Evolutionary conservation across 352 stramenopile species (phyloP).

Genomic region (Aphanomyces cochlioides): DNA sequence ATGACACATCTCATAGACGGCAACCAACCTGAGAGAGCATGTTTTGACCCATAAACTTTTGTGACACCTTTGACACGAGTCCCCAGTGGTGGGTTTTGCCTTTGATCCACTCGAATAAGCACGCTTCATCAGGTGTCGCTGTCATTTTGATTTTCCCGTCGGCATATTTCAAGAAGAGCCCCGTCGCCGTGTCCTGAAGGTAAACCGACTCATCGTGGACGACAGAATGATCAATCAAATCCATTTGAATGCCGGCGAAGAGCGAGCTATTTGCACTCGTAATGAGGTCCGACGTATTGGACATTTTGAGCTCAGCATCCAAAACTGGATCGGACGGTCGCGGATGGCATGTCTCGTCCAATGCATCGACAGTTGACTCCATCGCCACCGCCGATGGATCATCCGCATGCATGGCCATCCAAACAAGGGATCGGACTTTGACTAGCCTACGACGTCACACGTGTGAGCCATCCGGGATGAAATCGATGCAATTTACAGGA

Average conservation of each 20-base stretch:
- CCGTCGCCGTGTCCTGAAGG: slow-evolving; percentile 27
- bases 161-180: slow-evolving; percentile 21
- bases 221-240: slow-evolving; percentile 18
- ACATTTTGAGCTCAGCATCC: slow-evolving; percentile 7
- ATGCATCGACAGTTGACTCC: not conserved
- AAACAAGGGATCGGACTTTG: slow-evolving; percentile 17
- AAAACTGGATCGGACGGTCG: not conserved
- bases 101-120: slow-evolving; percentile 65
- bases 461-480: not conserved
- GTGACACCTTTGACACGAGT: slow-evolving; percentile 56
- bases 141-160: slow-evolving; percentile 60
- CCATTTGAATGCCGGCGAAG: slow-evolving; percentile 22
- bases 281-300: slow-evolving; percentile 29
- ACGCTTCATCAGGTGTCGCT: slow-evolving; percentile 50
- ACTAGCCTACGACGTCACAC: not conserved
- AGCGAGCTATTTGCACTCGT: slow-evolving; percentile 23
- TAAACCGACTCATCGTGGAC: slow-evolving; percentile 3
- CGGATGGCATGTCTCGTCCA: not conserved
- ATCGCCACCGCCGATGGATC: not conserved
- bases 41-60: slow-evolving; percentile 73
- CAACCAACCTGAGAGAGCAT: slow-evolving; percentile 45
- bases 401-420: slow-evolving; percentile 22
- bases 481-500: not conserved
- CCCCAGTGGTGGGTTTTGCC: slow-evolving; percentile 81
- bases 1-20: not conserved